Percentiles rank a stretch among this genome's conserved stretches.
These are phyloP conservation scores for Pilobolus umbonatus DNA, from an alignment of 192 early-diverging fungal genomes.

Conservation along the genomic window DNA sequence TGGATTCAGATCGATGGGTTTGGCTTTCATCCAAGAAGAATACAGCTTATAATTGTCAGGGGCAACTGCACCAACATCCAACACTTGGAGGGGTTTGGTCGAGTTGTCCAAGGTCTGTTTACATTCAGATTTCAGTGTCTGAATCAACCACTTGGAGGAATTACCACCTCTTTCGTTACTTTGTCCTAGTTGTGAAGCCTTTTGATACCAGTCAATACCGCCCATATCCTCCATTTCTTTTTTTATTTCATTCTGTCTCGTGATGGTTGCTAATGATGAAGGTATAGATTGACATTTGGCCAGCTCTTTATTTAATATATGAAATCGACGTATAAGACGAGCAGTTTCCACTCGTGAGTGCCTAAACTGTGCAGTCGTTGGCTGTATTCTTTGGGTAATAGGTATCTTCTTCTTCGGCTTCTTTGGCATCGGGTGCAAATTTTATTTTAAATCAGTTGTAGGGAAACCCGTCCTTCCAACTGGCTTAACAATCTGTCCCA, in stretches of 20 bases:
- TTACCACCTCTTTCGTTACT: conserved; percentile 78
- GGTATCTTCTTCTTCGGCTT: conserved; percentile 16
- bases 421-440: conserved; percentile 5
- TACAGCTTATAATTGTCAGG: conserved; percentile 71
- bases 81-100: conserved; percentile 43
- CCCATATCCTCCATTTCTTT: conserved; percentile 67
- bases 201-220: conserved; percentile 85
- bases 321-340: conserved; percentile 70
- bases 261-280: conserved; percentile 13
- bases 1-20: conserved; percentile 84
- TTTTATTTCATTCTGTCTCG: conserved; percentile 32
- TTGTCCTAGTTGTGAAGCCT: conserved; percentile 76
- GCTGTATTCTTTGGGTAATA: conserved; percentile 1
- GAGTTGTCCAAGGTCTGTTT: not conserved
- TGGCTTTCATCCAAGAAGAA: conserved; percentile 60
- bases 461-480: too few species aligned
- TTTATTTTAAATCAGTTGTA: too few species aligned
- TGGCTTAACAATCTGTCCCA: too few species aligned
- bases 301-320: conserved; percentile 76
- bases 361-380: conserved; percentile 33
- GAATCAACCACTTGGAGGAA: conserved; percentile 77
- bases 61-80: conserved; percentile 84
- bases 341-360: conserved; percentile 60
- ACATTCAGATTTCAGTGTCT: conserved; percentile 36
- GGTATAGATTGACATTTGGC: conserved; percentile 40